Base-by-base conservation (phyloP, 176 grass and related monocot species). In the Saccharum officinarum region DNA sequence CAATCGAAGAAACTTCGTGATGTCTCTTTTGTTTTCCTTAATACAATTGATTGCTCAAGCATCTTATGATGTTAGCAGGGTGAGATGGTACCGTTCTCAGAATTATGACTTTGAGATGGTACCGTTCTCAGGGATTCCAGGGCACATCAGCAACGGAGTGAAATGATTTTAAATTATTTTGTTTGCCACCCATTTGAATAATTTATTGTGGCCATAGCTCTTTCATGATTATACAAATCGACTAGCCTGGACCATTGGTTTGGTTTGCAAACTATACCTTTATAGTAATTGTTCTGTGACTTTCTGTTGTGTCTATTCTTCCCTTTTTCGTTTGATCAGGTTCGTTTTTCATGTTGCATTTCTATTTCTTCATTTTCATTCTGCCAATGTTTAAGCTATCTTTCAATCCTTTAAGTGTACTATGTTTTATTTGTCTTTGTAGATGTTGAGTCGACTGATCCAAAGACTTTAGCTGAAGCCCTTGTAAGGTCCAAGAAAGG, bases 401-500 rank as follows among this genome's bases (percentile, higher is more conserved):
- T 49, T 50, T 63, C 54, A 36, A 73, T 85, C 10, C 3, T 4
- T 67, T 50, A 71, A 34, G 33, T 42, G 15, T 62, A 47, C 79
- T 79, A 64, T 75, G 67, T 88, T 69, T n/a, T 76, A 54, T 4
- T 7, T 89, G 16, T 69, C 20, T 28, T 88, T 93, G 80, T 71
- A 98, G 96, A 93, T 75, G 88, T 92, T 45, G 96, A 95, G 76
- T 81, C 90, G 36, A 87, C 80, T 86, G 91, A 98, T 81, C 88
- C 96, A 8, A 88, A 90, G 73, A 68, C 87, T 75, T 78, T 95
- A 39, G 96, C 96, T 77, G 96, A 98, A 93, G 96, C 96, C 78
- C 91, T 98, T 85, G 91, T 80, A 69, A 86, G 78, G 87, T 98
- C 91, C 46, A 98, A 92, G 85, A 82, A 92, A 82, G 96, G 96